These are phyloP conservation scores for Helotiales sp. DNA, from an alignment of 2,329 filamentous ascomycete genomes.

Conservation along the genomic window DNA sequence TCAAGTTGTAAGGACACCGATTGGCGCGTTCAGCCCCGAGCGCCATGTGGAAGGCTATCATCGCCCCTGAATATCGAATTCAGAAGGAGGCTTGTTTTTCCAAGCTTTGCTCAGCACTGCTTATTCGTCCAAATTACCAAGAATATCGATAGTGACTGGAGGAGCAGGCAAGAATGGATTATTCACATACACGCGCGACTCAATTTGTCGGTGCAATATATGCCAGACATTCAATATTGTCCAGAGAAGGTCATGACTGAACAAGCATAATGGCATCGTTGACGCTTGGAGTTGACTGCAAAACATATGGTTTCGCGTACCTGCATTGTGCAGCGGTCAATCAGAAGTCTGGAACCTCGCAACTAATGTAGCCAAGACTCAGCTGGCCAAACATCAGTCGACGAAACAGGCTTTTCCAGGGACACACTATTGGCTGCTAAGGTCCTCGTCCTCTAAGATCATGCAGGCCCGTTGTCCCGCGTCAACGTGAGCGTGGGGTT, in stretches of 20 bases:
- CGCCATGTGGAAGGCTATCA: neutral
- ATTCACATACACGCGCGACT: neutral
- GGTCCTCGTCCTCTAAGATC: neutral
- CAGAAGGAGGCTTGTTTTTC: neutral
- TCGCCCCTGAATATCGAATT: neutral
- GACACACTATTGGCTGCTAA: neutral
- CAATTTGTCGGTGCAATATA: neutral
- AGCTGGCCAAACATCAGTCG: neutral
- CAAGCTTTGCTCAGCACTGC: conserved; percentile 3
- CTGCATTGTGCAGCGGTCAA: neutral
- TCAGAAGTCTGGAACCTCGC: neutral
- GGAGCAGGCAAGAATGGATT: neutral
- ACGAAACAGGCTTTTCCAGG: neutral
- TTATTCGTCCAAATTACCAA: neutral
- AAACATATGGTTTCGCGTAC: neutral
- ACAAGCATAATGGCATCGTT: neutral
- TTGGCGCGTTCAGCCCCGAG: neutral
- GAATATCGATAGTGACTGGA: neutral
- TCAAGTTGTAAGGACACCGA: neutral
- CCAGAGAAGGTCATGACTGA: neutral
- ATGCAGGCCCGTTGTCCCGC: neutral
- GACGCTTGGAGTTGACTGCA: neutral
- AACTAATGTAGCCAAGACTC: neutral
- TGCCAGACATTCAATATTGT: neutral
- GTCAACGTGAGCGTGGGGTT: neutral